phyloP scores from a whole-genome alignment of 371 early-diverging fungal species.

The Apophysomyces elegans region DNA sequence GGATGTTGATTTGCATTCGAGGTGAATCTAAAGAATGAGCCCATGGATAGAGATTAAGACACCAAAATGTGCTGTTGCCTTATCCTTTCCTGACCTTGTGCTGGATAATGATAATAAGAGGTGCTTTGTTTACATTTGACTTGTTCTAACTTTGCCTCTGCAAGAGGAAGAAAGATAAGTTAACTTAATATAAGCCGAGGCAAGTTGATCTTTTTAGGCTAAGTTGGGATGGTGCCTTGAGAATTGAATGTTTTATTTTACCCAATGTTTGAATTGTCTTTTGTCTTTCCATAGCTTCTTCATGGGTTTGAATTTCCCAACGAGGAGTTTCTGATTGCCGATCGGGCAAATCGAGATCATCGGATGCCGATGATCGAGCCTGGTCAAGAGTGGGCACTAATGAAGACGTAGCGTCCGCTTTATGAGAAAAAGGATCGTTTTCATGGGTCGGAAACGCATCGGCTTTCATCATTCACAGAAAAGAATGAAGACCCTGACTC shows the following conservation, averaged over 20 bases:
- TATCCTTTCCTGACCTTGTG: neutral
- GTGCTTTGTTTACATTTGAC: neutral
- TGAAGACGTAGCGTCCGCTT: neutral
- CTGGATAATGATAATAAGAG: neutral
- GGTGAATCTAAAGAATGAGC: neutral
- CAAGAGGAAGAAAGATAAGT: too few relatives aligned
- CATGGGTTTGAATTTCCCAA: constrained; percentile 12
- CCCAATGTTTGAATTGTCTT: constrained; percentile 4
- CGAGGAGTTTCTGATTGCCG: neutral
- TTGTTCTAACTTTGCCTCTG: neutral
- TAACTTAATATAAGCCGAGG: too few relatives aligned
- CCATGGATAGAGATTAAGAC: neutral
- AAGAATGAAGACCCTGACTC: too few relatives aligned
- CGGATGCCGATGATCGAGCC: too few relatives aligned
- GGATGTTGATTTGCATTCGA: neutral
- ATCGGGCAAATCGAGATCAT: neutral
- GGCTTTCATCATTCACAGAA: neutral
- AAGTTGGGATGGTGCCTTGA: neutral
- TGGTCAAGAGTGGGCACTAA: neutral
- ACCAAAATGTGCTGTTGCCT: neutral
- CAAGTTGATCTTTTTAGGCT: neutral
- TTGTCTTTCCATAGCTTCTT: constrained; percentile 8
- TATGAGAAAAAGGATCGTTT: neutral
- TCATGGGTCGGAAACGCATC: neutral
- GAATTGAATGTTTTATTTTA: neutral